phyloP scores from a whole-genome alignment of 352 stramenopile species.

The Phytophthora syringae region DNA sequence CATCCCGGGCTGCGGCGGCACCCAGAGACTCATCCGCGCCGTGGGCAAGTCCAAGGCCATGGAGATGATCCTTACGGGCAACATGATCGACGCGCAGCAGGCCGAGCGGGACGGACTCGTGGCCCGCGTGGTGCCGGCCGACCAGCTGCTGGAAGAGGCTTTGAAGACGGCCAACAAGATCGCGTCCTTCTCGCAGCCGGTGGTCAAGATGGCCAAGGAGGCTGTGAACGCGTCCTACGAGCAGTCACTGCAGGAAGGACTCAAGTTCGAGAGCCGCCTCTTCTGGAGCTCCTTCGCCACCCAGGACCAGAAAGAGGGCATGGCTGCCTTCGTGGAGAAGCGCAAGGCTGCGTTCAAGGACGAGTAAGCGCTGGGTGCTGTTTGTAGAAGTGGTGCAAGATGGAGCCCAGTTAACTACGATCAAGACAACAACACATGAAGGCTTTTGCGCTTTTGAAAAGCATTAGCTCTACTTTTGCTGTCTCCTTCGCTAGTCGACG shows the following conservation, averaged over 20 bases:
- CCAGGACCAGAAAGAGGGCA: conserved; percentile 94
- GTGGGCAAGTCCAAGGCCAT: conserved; percentile 99
- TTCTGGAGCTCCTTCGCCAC: conserved; percentile 99
- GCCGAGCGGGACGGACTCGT: conserved; percentile 95
- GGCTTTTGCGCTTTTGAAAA: background rate
- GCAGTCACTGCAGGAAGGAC: conserved; percentile 93
- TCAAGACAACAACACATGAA: conserved; percentile 1
- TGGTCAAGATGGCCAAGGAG: conserved; percentile 98
- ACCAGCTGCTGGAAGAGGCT: conserved; percentile 94
- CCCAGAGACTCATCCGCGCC: conserved; percentile 96
- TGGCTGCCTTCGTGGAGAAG: conserved; percentile 98
- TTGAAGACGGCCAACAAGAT: conserved; percentile 97
- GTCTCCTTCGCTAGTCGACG: background rate
- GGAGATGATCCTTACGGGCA: conserved; percentile 99
- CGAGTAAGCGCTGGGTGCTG: conserved; percentile 65
- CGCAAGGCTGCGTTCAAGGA: conserved; percentile 95
- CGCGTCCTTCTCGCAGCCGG: conserved; percentile 94
- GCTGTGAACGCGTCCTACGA: conserved; percentile 94
- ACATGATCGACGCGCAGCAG: conserved; percentile 96
- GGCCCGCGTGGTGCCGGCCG: conserved; percentile 92
- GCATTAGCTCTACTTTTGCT: background rate
- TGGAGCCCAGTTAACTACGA: no score
- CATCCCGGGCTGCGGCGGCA: conserved; percentile 97
- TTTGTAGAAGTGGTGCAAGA: conserved; percentile 3
- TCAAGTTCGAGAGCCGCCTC: conserved; percentile 97